Evolutionary conservation across 306 rosid species (phyloP), one percentile per base, ranked within the genome.

Genomic region (Malus sylvestris): DNA sequence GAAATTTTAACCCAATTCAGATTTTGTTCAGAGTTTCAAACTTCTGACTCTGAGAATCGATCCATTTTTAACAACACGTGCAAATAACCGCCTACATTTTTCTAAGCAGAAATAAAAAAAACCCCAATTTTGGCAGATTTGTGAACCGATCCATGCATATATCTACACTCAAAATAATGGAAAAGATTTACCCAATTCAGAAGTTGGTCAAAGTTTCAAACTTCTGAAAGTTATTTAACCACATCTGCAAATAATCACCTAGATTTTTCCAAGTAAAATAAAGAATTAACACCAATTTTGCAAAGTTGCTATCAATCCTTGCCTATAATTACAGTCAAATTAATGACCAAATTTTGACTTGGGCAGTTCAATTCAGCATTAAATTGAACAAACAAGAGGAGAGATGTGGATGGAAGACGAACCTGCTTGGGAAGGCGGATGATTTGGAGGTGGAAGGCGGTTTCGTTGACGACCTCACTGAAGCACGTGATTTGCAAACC

Each of bases 371-470:
- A 22, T 73, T 73, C n/a, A 25, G 46, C 32, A 23, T 6, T 55
- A 53, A 76, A 1, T 20, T 16, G 13, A 12, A 8, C 68, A 52
- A 18, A 35, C 8, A 69, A 63, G 2, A n/a, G 8, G 35, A 32
- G 19, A 12, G 66, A 42, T 70, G 76, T 45, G 45, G 49, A n/a
- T 33, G 0, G 75, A 64, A 22, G 49, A 44, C 8, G 46, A n/a
- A 84, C 97, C 97, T 91, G 97, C 38, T 88, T 90, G 73, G 89
- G 87, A 60, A 95, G 86, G 65, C 90, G 88, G 62, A 89, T 87
- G 52, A 95, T 90, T 78, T 95, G 97, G 83, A 90, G 91, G 84
- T 95, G 96, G 73, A 90, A 71, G 78, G 81, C 45, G 59, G 74
- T 87, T 29, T 90, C 99, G 23, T 92, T 89, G 67, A 92, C 80